Percentiles rank a stretch among this genome's conserved stretches.
Evolutionary conservation across 2,329 filamentous ascomycete species (phyloP).

Genomic region (Verticillium nonalfalfae): DNA sequence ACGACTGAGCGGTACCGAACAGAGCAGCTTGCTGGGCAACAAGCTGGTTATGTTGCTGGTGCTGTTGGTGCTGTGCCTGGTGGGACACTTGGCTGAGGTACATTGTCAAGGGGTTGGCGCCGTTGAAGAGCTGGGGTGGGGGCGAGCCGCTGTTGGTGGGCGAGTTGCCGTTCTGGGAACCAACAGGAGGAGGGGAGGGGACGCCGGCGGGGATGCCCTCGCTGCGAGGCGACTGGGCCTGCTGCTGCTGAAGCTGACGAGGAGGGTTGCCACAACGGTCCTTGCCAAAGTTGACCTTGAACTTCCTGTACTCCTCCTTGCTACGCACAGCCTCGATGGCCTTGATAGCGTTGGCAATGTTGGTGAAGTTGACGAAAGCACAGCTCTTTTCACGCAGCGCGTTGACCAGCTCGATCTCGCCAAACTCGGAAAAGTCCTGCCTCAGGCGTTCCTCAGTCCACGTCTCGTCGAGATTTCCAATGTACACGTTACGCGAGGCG

Average conservation of each 20-base stretch:
- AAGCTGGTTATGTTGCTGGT: slow-evolving; percentile 66
- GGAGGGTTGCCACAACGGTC: slow-evolving; percentile 96
- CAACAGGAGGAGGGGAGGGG: slow-evolving; percentile 16
- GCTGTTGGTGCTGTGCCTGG: slow-evolving; percentile 66
- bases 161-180: slow-evolving; percentile 33
- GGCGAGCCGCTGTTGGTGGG: slow-evolving; percentile 39
- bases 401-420: slow-evolving; percentile 97
- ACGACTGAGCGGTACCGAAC: slow-evolving; percentile 65
- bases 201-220: slow-evolving; percentile 49
- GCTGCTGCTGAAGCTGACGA: slow-evolving; percentile 68
- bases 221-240: slow-evolving; percentile 50
- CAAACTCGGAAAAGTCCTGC: slow-evolving; percentile 95
- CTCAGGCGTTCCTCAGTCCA: slow-evolving; percentile 95
- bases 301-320: slow-evolving; percentile 93
- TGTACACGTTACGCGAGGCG: slow-evolving; percentile 96
- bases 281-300: slow-evolving; percentile 99
- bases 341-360: slow-evolving; percentile 99
- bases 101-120: slow-evolving; percentile 85
- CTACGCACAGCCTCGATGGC: slow-evolving; percentile 93
- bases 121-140: slow-evolving; percentile 64
- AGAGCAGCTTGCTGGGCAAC: slow-evolving; percentile 73
- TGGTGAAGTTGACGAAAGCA: slow-evolving; percentile 99
- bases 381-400: slow-evolving; percentile 97
- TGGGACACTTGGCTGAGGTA: slow-evolving; percentile 81
- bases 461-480: slow-evolving; percentile 93